These are phyloP conservation scores for Omphalotus guepiniiformis DNA, from an alignment of 768 basidiomycete genomes.

Conservation along the genomic window DNA sequence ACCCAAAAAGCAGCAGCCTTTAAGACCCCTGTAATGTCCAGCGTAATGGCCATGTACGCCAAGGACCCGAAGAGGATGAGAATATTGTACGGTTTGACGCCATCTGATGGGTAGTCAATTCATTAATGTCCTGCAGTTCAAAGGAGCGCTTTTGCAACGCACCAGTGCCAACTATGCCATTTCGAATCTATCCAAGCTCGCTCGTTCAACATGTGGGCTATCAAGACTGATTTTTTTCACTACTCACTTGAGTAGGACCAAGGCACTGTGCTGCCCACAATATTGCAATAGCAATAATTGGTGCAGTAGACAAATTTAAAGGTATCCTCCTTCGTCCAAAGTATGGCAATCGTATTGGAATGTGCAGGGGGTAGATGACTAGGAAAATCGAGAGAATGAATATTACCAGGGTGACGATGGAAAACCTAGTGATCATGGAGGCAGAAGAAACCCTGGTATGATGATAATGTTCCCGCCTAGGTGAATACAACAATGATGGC, in stretches of 20 bases:
- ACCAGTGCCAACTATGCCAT: slow-evolving; percentile 71
- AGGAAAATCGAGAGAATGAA: slow-evolving; percentile 51
- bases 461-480: too few relatives aligned
- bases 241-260: slow-evolving; percentile 27
- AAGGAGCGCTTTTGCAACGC: neutral
- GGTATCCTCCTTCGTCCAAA: slow-evolving; percentile 29
- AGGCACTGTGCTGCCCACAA: slow-evolving; percentile 56
- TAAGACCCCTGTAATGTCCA: slow-evolving; percentile 86
- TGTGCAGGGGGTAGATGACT: slow-evolving; percentile 43
- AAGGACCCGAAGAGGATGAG: slow-evolving; percentile 89
- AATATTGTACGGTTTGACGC: slow-evolving; percentile 88
- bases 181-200: slow-evolving; percentile 39
- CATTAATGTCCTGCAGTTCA: neutral
- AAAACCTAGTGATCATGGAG: slow-evolving; percentile 39
- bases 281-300: slow-evolving; percentile 46
- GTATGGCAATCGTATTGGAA: slow-evolving; percentile 32
- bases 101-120: slow-evolving; percentile 30
- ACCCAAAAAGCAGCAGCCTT: slow-evolving; percentile 89
- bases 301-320: slow-evolving; percentile 50
- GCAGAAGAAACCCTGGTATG: neutral
- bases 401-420: slow-evolving; percentile 47
- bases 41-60: slow-evolving; percentile 89
- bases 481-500: too few relatives aligned
- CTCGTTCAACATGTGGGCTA: too few relatives aligned
- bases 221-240: too few relatives aligned